Conservation (phyloP, 192 early-diverging fungal genomes). For the Mortierella antarctica region DNA sequence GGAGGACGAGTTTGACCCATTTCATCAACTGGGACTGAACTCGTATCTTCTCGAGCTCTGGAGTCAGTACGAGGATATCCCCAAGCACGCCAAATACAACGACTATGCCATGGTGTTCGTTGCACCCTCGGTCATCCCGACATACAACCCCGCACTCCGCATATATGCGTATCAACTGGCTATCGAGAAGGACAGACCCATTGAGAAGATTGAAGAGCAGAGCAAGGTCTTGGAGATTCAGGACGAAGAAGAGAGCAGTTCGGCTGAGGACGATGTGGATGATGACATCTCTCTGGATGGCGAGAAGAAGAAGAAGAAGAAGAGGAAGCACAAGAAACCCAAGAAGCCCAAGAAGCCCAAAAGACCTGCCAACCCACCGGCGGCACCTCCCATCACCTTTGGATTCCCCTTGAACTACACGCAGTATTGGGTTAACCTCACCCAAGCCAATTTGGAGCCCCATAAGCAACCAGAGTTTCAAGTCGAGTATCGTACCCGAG, state of each 20-base stretch:
- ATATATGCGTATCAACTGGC: constrained; percentile 64
- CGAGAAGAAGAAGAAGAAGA: constrained; percentile 15
- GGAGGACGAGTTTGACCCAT: constrained; percentile 49
- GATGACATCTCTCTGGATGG: constrained; percentile 3
- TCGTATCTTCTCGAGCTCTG: constrained; percentile 54
- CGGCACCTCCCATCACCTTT: constrained; percentile 38
- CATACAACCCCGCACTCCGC: constrained; percentile 71
- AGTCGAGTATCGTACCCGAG: constrained; percentile 61
- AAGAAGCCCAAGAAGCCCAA: constrained; percentile 46
- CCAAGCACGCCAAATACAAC: constrained; percentile 25
- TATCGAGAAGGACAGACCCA: constrained; percentile 17
- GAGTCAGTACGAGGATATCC: constrained; percentile 51
- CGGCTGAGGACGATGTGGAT: neutral
- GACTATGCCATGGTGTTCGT: constrained; percentile 61
- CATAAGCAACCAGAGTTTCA: constrained; percentile 41
- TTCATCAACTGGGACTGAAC: constrained; percentile 29
- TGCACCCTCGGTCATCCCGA: constrained; percentile 74
- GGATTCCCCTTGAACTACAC: constrained; percentile 52
- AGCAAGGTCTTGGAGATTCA: neutral
- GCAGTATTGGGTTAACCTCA: constrained; percentile 58
- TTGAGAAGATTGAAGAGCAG: constrained; percentile 1
- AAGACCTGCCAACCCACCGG: constrained; percentile 23
- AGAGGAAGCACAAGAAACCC: constrained; percentile 30
- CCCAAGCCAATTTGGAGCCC: constrained; percentile 37
- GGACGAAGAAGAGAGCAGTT: constrained; percentile 5